Evolutionary conservation across 2,329 filamentous ascomycete species (phyloP), one percentile per base, ranked within the genome.

Genomic region (Lachnellula willkommii): DNA sequence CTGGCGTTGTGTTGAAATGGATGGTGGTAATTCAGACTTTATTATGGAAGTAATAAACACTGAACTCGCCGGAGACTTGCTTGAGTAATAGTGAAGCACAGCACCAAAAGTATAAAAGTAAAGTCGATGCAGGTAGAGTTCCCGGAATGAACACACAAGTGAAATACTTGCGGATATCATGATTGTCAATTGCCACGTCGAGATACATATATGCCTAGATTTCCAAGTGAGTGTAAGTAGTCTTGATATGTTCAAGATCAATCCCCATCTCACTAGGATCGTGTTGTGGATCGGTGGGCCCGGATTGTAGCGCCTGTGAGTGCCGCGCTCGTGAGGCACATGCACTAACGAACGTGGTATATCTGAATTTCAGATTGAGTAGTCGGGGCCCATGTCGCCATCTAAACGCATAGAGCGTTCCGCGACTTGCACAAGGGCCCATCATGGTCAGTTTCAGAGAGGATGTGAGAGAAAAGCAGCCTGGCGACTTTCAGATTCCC

Each of bases 281-380:
- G 35, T 56, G 35, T 39, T 51, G 52, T 57, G 51, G 49, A n/a
- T 64, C 60, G 62, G 62, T 55, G 42, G 52, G 52, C 47, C 62
- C 62, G 62, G 47, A 53, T 47, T 53, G 26, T 40, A 54, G 26
- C 55, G 54, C 54, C 52, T 55, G 53, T 22, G 45, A 47, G 22
- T 12, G 24, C 20, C 14, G 12, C 45, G 45, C 26, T 47, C 28
- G 12, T 22, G 24, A 45, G 20, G 20, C n/a, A n/a, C 20, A 20
- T 40, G 1, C 28, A 11, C 28, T 3, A 2, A 40, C 37, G 14
- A 40, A 40, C 5, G 39, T 15, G 39, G 42, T 5, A 14, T 20
- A 45, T 6, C 5, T 26, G 15, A 17, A 7, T 45, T n/a, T n/a
- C n/a, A n/a, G n/a, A n/a, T n/a, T 11, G 14, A 32, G 24, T 17